Evolutionary conservation across 2,329 filamentous ascomycete species (phyloP).

Genomic region (Sporothrix mexicana): DNA sequence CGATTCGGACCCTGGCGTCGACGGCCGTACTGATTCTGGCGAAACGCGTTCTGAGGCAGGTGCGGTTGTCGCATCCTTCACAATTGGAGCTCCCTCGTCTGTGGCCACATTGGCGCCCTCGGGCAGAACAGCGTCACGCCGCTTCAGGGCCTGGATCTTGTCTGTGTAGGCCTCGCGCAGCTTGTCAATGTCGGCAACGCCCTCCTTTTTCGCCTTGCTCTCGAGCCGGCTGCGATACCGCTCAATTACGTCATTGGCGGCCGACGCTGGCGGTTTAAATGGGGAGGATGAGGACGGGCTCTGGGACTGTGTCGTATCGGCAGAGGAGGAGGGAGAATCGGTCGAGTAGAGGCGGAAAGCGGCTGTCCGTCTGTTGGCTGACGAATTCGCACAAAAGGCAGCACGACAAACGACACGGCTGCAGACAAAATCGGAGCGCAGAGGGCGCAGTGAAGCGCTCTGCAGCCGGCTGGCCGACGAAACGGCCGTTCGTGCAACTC

Average conservation of each 20-base stretch:
- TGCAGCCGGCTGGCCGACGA: constrained; percentile 22
- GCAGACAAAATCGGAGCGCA: constrained; percentile 1
- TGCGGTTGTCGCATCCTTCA: neutral
- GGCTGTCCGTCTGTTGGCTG: neutral
- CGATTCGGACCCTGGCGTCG: constrained; percentile 3
- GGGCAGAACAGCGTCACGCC: constrained; percentile 63
- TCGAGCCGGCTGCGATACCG: constrained; percentile 89
- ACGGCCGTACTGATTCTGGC: constrained; percentile 6
- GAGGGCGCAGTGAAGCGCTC: constrained; percentile 19
- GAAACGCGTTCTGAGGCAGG: neutral
- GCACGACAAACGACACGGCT: constrained; percentile 3
- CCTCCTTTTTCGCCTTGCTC: constrained; percentile 76
- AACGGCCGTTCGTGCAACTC: constrained; percentile 2
- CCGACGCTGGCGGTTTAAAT: constrained; percentile 52
- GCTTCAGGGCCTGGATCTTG: constrained; percentile 75
- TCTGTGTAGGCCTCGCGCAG: constrained; percentile 84
- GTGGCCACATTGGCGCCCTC: neutral
- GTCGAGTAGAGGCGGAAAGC: constrained; percentile 45
- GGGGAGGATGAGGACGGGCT: neutral
- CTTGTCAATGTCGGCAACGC: constrained; percentile 71
- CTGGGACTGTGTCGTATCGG: neutral
- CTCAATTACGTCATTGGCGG: constrained; percentile 67
- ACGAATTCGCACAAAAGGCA: neutral
- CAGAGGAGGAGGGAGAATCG: constrained; percentile 14
- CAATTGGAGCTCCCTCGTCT: neutral